These are phyloP conservation scores for Letharia lupina DNA, from an alignment of 495 filamentous ascomycete genomes.

Conservation along the genomic window DNA sequence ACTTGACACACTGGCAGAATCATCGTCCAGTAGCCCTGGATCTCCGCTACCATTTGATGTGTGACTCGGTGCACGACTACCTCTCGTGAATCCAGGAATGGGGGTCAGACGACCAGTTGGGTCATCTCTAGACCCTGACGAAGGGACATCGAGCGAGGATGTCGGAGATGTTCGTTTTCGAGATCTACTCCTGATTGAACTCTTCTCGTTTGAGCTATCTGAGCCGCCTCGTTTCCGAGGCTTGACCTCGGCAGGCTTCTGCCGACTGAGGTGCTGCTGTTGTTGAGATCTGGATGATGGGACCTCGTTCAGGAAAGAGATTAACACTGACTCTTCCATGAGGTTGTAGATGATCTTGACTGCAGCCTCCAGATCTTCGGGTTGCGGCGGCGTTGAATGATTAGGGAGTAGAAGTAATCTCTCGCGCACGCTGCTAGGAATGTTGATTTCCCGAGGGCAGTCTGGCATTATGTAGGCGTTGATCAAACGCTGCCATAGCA, in stretches of 20 bases:
- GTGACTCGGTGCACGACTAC: conserved; percentile 32
- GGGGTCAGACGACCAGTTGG: conserved; percentile 24
- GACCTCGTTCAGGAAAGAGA: conserved; percentile 61
- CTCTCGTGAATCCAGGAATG: conserved; percentile 31
- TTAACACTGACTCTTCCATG: conserved; percentile 92
- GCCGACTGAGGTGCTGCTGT: conserved; percentile 29
- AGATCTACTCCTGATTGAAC: conserved; percentile 25
- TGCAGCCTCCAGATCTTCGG: conserved; percentile 76
- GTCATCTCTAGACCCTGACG: conserved; percentile 24
- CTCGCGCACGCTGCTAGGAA: conserved; percentile 79
- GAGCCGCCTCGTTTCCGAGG: conserved; percentile 28
- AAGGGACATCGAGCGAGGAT: conserved; percentile 33
- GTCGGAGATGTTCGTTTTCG: conserved; percentile 39
- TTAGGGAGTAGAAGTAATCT: conserved; percentile 58
- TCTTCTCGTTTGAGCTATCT: conserved; percentile 24
- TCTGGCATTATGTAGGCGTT: conserved; percentile 44
- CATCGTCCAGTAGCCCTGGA: conserved; percentile 39
- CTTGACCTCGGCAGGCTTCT: conserved; percentile 18
- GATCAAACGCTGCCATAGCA: conserved; percentile 58
- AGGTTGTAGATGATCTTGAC: conserved; percentile 85
- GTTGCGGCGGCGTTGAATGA: conserved; percentile 57
- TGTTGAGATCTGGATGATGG: conserved; percentile 37
- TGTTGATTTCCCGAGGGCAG: conserved; percentile 83
- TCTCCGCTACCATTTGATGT: conserved; percentile 36
- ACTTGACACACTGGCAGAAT: conserved; percentile 41